Percentiles rank a stretch among this genome's conserved stretches.
Evolutionary conservation across 202 grass and related monocot genomes (phyloP).

Genomic region (Dendrocalamus latiflorus): DNA sequence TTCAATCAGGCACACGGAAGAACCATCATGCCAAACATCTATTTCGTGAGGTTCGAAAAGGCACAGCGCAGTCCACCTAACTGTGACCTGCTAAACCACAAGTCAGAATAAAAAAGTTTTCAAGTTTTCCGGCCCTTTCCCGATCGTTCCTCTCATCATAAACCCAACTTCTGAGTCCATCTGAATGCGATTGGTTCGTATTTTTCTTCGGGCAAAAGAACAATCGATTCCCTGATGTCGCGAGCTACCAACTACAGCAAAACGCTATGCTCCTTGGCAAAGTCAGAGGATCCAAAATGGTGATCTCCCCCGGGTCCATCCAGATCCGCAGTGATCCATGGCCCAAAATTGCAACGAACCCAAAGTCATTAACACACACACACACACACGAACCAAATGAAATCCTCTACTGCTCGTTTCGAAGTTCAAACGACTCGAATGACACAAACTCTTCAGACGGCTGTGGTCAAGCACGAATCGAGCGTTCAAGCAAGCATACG

Average conservation of each 20-base stretch:
- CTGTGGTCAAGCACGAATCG: background rate
- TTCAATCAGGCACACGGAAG: background rate
- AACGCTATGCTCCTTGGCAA: background rate
- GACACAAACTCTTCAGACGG: background rate
- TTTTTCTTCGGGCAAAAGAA: conserved; percentile 29
- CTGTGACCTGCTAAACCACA: background rate
- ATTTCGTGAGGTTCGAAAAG: background rate
- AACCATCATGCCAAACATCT: background rate
- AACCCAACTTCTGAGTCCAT: background rate
- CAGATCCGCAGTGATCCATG: background rate
- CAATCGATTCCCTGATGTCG: conserved; percentile 29
- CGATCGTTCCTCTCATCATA: background rate
- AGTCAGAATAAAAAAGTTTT: conserved; percentile 9
- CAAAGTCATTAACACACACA: too few species aligned
- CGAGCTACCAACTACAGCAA: conserved; percentile 24
- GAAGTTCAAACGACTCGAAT: background rate
- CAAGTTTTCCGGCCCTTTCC: background rate
- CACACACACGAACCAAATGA: conserved; percentile 12
- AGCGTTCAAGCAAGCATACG: background rate
- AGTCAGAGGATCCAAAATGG: background rate
- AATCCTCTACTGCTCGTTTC: background rate
- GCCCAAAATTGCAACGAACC: background rate
- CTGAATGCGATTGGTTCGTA: conserved; percentile 19
- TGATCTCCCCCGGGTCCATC: background rate
- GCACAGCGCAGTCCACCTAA: background rate